Percentiles rank a stretch among this genome's conserved stretches.
Conservation (phyloP, 2,329 filamentous ascomycete species). For the Mollisia scopiformis region DNA sequence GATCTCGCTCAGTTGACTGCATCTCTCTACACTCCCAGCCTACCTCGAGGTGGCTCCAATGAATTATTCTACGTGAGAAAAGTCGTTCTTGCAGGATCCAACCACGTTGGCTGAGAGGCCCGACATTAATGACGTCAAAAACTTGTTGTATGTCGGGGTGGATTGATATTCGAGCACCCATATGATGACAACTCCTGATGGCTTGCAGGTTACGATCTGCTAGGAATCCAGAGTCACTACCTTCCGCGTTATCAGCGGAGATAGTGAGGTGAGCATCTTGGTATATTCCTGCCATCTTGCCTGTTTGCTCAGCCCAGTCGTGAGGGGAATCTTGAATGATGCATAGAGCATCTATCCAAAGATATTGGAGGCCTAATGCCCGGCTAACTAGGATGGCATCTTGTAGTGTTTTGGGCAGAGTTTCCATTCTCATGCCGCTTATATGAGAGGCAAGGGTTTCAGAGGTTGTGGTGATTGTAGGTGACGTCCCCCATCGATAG, state of each 20-base stretch:
- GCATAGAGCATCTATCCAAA: conserved; percentile 14
- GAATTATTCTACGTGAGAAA: conserved; percentile 4
- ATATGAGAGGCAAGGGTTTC: neutral
- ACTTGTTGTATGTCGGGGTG: neutral
- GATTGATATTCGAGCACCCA: neutral
- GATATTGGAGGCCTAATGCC: conserved; percentile 3
- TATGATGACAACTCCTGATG: neutral
- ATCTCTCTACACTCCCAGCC: conserved; percentile 5
- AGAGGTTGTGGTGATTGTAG: neutral
- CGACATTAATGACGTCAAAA: neutral
- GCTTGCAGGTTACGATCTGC: neutral
- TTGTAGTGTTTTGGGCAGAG: conserved; percentile 9
- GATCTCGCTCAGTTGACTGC: neutral
- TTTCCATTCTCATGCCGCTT: neutral
- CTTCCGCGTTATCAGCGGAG: conserved; percentile 32
- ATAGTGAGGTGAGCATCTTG: conserved; percentile 5
- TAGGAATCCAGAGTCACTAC: conserved; percentile 1
- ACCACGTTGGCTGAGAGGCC: neutral
- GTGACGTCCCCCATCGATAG: conserved; percentile 9
- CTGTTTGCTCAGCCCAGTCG: conserved; percentile 5
- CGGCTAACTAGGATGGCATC: conserved; percentile 5
- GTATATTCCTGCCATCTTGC: conserved; percentile 8
- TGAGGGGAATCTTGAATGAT: conserved; percentile 13
- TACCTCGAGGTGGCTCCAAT: conserved; percentile 3
- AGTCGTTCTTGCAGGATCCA: conserved; percentile 9